phyloP scores from a whole-genome alignment of 2,329 filamentous ascomycete species.

The Fulvia fulva region DNA sequence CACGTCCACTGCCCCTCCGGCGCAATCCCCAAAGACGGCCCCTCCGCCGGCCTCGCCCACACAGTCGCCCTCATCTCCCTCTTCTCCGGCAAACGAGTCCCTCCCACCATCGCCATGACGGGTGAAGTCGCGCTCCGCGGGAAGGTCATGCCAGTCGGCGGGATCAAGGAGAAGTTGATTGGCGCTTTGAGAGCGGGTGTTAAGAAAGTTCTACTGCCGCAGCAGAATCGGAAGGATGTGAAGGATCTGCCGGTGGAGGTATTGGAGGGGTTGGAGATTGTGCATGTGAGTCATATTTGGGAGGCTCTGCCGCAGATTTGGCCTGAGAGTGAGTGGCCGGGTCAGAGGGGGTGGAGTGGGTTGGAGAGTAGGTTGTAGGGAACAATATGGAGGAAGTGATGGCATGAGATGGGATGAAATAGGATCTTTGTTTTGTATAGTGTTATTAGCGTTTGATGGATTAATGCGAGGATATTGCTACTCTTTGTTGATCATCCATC shows the following conservation, averaged over 20 bases:
- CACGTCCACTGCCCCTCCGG: constrained; percentile 96
- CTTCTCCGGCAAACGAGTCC: constrained; percentile 80
- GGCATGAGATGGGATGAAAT: no score
- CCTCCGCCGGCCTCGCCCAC: constrained; percentile 81
- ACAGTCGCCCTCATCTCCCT: constrained; percentile 89
- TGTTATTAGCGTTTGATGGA: neutral
- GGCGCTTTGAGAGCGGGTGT: constrained; percentile 89
- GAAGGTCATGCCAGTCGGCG: constrained; percentile 87
- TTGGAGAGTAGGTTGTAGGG: constrained; percentile 72
- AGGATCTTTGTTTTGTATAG: no score
- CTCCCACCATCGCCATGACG: constrained; percentile 94
- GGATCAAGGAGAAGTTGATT: constrained; percentile 98
- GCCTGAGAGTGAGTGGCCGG: constrained; percentile 84
- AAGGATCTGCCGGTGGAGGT: constrained; percentile 90
- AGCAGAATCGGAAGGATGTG: constrained; percentile 86
- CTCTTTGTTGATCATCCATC: no score
- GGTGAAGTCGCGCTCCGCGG: constrained; percentile 75
- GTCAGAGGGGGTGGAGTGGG: constrained; percentile 61
- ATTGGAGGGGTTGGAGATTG: constrained; percentile 77
- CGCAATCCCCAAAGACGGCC: constrained; percentile 90
- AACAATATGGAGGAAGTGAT: neutral
- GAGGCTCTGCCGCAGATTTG: constrained; percentile 87
- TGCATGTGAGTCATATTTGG: constrained; percentile 89
- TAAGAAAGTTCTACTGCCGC: constrained; percentile 84
- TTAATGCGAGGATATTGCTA: neutral